Conservation (phyloP, 495 filamentous ascomycete genomes). For the Penicillium nucicola region DNA sequence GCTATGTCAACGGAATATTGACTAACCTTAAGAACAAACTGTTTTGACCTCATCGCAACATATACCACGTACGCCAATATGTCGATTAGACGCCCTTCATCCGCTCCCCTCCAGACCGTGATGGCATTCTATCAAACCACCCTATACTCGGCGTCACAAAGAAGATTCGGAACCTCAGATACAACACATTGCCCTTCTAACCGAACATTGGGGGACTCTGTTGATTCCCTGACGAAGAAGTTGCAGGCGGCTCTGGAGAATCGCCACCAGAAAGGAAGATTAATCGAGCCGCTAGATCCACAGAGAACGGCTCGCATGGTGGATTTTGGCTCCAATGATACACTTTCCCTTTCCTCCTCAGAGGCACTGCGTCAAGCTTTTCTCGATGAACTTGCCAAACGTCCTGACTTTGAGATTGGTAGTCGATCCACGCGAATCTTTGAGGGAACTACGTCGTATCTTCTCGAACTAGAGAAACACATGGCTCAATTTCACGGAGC, state of each 20-base stretch:
- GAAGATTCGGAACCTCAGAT: too few relatives aligned
- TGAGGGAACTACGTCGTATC: slow-evolving; percentile 28
- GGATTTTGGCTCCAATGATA: slow-evolving; percentile 23
- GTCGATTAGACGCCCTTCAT: too few relatives aligned
- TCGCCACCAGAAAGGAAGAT: background rate
- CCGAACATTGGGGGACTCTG: too few relatives aligned
- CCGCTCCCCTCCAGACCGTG: too few relatives aligned
- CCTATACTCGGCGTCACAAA: too few relatives aligned
- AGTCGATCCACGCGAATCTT: slow-evolving; percentile 6
- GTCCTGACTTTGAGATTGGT: slow-evolving; percentile 13
- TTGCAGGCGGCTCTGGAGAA: background rate
- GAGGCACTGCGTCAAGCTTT: slow-evolving; percentile 10
- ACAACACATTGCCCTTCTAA: too few relatives aligned
- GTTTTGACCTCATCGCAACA: too few relatives aligned
- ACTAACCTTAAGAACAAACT: too few relatives aligned
- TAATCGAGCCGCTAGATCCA: background rate
- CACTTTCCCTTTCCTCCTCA: slow-evolving; percentile 12
- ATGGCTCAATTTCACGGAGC: slow-evolving; percentile 60
- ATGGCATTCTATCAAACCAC: too few relatives aligned
- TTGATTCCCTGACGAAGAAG: background rate
- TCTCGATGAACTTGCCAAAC: slow-evolving; percentile 9
- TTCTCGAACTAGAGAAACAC: slow-evolving; percentile 50
- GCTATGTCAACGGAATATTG: too few relatives aligned
- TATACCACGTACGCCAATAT: too few relatives aligned
- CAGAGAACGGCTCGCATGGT: background rate